phyloP scores from a whole-genome alignment of 2,329 filamentous ascomycete species.

The Botrytis byssoidea region DNA sequence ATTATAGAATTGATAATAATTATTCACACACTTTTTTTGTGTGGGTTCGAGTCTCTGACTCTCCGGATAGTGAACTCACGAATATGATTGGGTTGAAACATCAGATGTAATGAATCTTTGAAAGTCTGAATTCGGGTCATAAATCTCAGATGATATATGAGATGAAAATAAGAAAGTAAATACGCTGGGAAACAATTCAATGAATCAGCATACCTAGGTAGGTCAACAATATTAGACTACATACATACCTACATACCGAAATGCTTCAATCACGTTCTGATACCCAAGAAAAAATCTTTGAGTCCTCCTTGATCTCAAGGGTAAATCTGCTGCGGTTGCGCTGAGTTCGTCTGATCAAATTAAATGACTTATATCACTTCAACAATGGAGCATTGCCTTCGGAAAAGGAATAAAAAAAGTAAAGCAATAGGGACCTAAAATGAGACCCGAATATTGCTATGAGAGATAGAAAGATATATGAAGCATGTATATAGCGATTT shows the following conservation, averaged over 20 bases:
- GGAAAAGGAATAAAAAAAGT: not conserved
- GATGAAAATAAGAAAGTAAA: not conserved
- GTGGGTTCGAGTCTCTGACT: not conserved
- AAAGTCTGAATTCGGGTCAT: not conserved
- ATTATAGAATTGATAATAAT: not conserved
- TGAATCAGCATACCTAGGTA: not conserved
- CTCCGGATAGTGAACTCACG: not conserved
- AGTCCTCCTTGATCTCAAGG: not conserved
- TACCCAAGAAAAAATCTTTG: not conserved
- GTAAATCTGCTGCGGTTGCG: not conserved
- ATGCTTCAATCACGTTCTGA: not conserved
- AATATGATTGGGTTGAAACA: not conserved
- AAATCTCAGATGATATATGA: not conserved
- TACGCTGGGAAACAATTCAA: not conserved
- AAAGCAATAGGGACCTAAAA: not conserved
- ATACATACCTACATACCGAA: not conserved
- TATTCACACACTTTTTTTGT: not conserved
- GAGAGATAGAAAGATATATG: not conserved
- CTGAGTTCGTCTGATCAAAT: not conserved
- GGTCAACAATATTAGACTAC: not conserved
- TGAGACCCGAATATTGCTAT: not conserved
- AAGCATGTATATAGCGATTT: too few relatives aligned
- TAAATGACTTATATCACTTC: not conserved
- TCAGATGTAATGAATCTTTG: not conserved
- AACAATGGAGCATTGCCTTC: not conserved